Percentiles rank a stretch among this genome's conserved stretches.
Evolutionary conservation across 257 asterid species (phyloP).

Genomic region (Ocimum tenuiflorum): DNA sequence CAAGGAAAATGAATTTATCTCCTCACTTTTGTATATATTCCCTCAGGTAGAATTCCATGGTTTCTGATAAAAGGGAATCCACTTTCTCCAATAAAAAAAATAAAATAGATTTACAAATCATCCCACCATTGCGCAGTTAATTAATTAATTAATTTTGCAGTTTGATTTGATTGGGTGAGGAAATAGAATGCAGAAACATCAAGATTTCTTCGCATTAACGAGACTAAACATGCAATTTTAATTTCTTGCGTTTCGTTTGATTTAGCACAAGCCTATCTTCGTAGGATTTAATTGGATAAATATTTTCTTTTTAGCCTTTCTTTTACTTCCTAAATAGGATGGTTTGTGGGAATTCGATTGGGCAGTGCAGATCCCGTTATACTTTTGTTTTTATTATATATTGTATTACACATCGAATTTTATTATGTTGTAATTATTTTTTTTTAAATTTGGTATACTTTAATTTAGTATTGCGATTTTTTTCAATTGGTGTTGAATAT

Average conservation of each 20-base stretch:
- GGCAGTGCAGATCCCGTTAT: slow-evolving; percentile 7
- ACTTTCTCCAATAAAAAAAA: neutral
- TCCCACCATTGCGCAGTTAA: neutral
- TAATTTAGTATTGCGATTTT: too few species aligned
- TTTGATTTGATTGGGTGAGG: neutral
- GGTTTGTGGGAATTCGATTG: neutral
- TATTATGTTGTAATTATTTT: too few species aligned
- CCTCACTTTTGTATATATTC: slow-evolving; percentile 4
- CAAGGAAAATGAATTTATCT: slow-evolving; percentile 14
- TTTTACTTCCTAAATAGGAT: neutral
- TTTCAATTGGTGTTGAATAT: too few species aligned
- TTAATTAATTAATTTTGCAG: neutral
- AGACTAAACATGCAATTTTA: slow-evolving; percentile 6
- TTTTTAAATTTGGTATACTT: too few species aligned
- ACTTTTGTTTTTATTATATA: neutral
- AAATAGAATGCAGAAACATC: slow-evolving; percentile 7
- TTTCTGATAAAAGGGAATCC: slow-evolving; percentile 30
- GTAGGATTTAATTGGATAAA: neutral
- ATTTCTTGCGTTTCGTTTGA: neutral
- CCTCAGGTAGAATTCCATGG: slow-evolving; percentile 25
- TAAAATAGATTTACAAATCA: neutral
- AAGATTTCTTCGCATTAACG: slow-evolving; percentile 21
- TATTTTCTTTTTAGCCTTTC: neutral
- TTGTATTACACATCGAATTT: too few species aligned
- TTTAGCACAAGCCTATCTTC: neutral